These are phyloP conservation scores for Fusarium mexicanum DNA, from an alignment of 2,329 filamentous ascomycete species.

Conservation along the genomic window DNA sequence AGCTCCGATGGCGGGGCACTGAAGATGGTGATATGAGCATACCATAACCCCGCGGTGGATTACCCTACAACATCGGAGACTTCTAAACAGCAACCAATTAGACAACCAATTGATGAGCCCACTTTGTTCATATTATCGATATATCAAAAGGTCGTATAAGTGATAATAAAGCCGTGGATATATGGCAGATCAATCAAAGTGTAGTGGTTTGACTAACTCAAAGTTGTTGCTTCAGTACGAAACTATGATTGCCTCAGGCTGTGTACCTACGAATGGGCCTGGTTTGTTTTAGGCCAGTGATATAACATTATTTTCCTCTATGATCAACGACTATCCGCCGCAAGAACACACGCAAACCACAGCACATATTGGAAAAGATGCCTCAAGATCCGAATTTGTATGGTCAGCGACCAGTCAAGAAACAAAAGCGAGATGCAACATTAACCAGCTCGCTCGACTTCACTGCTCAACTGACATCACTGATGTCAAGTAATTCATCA, in stretches of 20 bases:
- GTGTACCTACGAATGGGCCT: not conserved
- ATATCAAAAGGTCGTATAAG: not conserved
- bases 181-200: not conserved
- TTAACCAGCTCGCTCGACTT: slow-evolving; percentile 83
- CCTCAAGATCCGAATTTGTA: slow-evolving; percentile 78
- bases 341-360: not conserved
- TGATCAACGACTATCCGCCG: not conserved
- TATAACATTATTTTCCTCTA: not conserved
- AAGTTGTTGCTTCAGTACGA: not conserved
- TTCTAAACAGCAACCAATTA: slow-evolving; percentile 24
- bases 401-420: slow-evolving; percentile 76
- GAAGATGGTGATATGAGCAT: slow-evolving; percentile 33
- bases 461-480: slow-evolving; percentile 83
- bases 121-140: not conserved
- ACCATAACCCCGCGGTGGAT: slow-evolving; percentile 42
- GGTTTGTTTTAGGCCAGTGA: not conserved
- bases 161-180: not conserved
- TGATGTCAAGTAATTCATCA: slow-evolving; percentile 69
- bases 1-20: slow-evolving; percentile 51
- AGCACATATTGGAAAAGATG: slow-evolving; percentile 52
- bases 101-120: slow-evolving; percentile 15
- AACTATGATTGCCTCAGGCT: slow-evolving; percentile 41
- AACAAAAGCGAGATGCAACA: slow-evolving; percentile 73
- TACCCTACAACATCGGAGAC: slow-evolving; percentile 37
- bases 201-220: not conserved